Base-by-base conservation (phyloP, 1,284 basidiomycete genomes). In the Leccinum fuscescens region DNA sequence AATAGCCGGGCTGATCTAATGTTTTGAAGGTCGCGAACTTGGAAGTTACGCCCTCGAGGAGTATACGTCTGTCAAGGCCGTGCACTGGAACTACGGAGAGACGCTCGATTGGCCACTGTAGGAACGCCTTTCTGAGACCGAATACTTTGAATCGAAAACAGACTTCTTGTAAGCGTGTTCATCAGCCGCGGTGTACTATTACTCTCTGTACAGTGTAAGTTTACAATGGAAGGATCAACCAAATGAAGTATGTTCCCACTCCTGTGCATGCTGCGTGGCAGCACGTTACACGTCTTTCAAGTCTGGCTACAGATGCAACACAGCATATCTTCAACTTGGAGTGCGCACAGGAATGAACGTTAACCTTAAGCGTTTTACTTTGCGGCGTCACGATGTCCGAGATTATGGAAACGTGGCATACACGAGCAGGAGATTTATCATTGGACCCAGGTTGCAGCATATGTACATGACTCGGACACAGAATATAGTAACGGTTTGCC, bases 41-140 rank as follows among this genome's bases (percentile, higher is more conserved):
- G 95, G 95, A 22, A 90, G 87, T 70, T 89, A 94, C 67, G 94
- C 92, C 14, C 80, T 96, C 57, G 90, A 93, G 17, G 86, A 86
- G 65, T 92, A 96, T 71, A 90, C 86, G 1, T 92, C 90, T 56
- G 85, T 94, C 71, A 96, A 96, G 78, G 88, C 89, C 20, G 81
- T 94, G 14, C 92, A 94, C 69, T 93, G 90, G 86, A 94, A 94
- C 74, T 91, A 88, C 65, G 90, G 90, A 12, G 91, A 93, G 76
- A 84, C 85, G 68, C 73, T 90, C 37, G 86, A 86, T 48, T 93
- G 90, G 90, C 91, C 92, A 5, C 75, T 92, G 68, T 92, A 76
- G 80, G 52, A 39, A 39, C 6, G 20, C 1, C 17, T 14, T 33
- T 46, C 17, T 35, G 27, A 24, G 44, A 39, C 3, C 27, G 17